Conservation (phyloP, 306 rosid genomes). For the Vigna unguiculata region DNA sequence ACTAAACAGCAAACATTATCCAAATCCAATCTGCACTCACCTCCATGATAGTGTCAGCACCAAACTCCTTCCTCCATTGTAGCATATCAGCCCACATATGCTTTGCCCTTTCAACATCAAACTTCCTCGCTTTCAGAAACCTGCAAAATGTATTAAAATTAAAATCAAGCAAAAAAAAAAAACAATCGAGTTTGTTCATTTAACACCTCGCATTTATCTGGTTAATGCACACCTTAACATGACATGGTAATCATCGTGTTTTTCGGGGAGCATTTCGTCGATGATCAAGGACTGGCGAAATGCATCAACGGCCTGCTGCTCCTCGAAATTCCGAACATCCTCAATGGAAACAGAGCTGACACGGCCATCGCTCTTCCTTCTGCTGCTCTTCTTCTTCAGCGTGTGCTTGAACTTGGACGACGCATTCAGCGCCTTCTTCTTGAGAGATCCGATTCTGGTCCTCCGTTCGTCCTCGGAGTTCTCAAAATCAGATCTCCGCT, state of each 20-base stretch:
- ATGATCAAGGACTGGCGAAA: constrained; percentile 74
- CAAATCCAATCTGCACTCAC: constrained; percentile 46
- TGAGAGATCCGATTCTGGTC: constrained; percentile 85
- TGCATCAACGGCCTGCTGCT: constrained; percentile 80
- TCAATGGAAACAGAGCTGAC: constrained; percentile 98
- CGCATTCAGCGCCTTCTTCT: constrained; percentile 95
- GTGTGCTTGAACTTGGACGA: constrained; percentile 91
- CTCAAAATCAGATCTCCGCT: constrained; percentile 91
- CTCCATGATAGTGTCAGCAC: constrained; percentile 80
- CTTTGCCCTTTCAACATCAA: constrained; percentile 90
- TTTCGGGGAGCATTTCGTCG: constrained; percentile 86
- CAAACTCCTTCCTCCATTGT: constrained; percentile 90
- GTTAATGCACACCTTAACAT: constrained; percentile 78
- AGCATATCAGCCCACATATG: constrained; percentile 98
- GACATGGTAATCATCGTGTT: constrained; percentile 88
- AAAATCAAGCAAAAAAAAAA: background rate
- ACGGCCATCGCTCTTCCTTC: constrained; percentile 84
- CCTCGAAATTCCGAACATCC: constrained; percentile 91
- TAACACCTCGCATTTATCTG: background rate
- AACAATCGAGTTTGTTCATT: background rate
- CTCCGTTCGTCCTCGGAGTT: constrained; percentile 95
- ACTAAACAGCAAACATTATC: constrained; percentile 10
- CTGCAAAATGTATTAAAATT: constrained; percentile 45
- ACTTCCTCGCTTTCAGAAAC: constrained; percentile 93
- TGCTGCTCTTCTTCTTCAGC: constrained; percentile 84